Evolutionary conservation across 1,139 yeast species (phyloP), one percentile per base, ranked within the genome.

Genomic region (Yamadazyma trypodendri): DNA sequence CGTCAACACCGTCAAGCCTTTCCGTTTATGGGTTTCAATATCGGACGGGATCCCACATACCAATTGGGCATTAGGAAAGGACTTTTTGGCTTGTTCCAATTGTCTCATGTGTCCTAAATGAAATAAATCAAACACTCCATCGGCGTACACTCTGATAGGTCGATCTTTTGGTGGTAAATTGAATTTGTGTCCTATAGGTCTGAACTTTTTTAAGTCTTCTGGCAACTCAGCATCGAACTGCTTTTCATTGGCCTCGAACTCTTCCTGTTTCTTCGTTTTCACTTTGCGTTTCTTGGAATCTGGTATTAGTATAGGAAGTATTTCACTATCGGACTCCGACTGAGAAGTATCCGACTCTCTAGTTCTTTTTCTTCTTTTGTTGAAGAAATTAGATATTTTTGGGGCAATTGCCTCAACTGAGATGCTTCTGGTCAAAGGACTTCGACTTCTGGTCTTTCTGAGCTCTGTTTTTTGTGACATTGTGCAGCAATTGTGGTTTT

Each of bases 81-180:
- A 79, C 60, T 89, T 90, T 55, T 92, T 90, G 49, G 97, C 90
- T 65, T 92, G 98, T 58, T 92, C 97, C 54, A 92, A 72, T 60
- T 92, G 98, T 55, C 87, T 81, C 97, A 92, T 92, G 60, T 92
- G 98, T 17, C 98, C 98, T 55, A 92, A 64, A 62, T 92, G 98
- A 65, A 92, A 92, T 48, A 92, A 70, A 63, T 92, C 98, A 68
- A 92, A 92, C 16, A 92, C 97, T 34, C 98, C 98, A 61, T 92
- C 98, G 5, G 98, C 98, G 57, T 92, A 92, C 17, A 92, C 77
- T 45, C 98, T 75, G 27, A 92, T 81, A 1, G 96, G 92, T 43
- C 97, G 74, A 56, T 84, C 95, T 11, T 63, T 68, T 1, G 97
- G 95, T 3, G 98, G 98, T 20, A 82, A 51, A 50, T 87, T 88